Percentiles rank a stretch among this genome's conserved stretches.
Conservation (phyloP, 2,329 filamentous ascomycete genomes). For the Talaromyces sp. region DNA sequence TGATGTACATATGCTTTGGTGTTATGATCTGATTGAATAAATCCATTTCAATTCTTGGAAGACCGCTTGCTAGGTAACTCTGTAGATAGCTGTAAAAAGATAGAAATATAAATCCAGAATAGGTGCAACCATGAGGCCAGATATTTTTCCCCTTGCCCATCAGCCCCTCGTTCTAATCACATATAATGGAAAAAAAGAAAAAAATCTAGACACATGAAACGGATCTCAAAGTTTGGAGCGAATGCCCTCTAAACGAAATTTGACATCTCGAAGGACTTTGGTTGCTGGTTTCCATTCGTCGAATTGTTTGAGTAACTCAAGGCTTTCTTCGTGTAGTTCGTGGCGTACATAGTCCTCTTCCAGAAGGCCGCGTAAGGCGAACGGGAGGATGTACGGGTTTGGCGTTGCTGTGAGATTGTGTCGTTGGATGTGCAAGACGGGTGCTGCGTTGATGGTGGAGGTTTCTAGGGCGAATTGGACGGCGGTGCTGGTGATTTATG, state of each 20-base stretch:
- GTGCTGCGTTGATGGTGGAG: constrained; percentile 44
- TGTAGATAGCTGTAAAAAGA: neutral
- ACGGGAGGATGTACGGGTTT: constrained; percentile 89
- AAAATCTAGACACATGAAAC: neutral
- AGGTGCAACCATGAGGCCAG: too few species aligned
- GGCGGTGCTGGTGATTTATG: constrained; percentile 49
- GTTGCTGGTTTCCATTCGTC: constrained; percentile 88
- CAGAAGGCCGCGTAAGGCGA: constrained; percentile 88
- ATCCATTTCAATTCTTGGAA: too few species aligned
- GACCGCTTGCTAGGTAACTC: too few species aligned
- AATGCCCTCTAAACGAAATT: constrained; percentile 87
- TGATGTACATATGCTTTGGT: too few species aligned
- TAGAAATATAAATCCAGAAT: neutral
- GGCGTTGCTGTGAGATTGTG: constrained; percentile 42
- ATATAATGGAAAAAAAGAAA: neutral
- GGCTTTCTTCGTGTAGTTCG: constrained; percentile 70
- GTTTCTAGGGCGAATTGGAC: constrained; percentile 71
- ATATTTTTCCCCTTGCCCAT: neutral
- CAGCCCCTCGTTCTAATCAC: neutral
- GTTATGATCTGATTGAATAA: too few species aligned
- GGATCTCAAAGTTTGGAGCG: constrained; percentile 59
- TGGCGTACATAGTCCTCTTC: constrained; percentile 88
- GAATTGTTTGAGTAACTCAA: constrained; percentile 76
- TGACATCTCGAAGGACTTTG: constrained; percentile 92
- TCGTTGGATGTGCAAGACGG: constrained; percentile 49